Evolutionary conservation across 2,329 filamentous ascomycete species (phyloP).

Genomic region (Rhynchosporium secalis): DNA sequence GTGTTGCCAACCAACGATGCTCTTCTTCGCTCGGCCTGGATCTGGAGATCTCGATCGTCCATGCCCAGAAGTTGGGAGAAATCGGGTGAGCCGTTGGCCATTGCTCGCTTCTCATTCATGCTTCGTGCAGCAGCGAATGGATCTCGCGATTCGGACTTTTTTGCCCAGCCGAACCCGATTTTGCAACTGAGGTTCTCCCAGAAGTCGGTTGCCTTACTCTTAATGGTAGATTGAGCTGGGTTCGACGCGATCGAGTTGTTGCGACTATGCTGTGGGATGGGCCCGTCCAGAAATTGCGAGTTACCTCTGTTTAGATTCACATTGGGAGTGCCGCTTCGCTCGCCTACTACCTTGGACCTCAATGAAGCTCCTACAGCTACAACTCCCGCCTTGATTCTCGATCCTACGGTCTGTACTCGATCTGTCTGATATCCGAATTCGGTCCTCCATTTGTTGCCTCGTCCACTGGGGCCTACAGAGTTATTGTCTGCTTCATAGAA

Average conservation of each 20-base stretch:
- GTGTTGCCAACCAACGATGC: conserved; percentile 25
- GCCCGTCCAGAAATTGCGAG: conserved; percentile 50
- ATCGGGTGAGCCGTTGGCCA: conserved; percentile 26
- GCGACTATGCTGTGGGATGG: conserved; percentile 43
- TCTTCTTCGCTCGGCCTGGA: conserved; percentile 32
- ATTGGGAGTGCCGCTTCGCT: conserved; percentile 42
- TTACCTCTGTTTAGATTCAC: conserved; percentile 55
- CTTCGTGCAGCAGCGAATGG: conserved; percentile 41
- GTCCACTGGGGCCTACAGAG: conserved; percentile 26
- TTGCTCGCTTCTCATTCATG: conserved; percentile 34
- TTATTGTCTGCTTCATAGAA: conserved; percentile 35
- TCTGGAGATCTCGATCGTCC: conserved; percentile 34
- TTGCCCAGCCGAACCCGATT: conserved; percentile 44
- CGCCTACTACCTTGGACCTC: conserved; percentile 33
- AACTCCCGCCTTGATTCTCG: conserved; percentile 29
- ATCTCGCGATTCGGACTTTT: conserved; percentile 40
- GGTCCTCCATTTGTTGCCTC: conserved; percentile 27
- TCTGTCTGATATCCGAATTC: conserved; percentile 23
- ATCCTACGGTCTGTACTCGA: conserved; percentile 23
- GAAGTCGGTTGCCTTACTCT: conserved; percentile 47
- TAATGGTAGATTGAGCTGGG: conserved; percentile 24
- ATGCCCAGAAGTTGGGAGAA: conserved; percentile 36
- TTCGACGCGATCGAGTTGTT: conserved; percentile 40
- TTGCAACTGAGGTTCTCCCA: conserved; percentile 48
- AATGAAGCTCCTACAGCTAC: conserved; percentile 33